These are phyloP conservation scores for Lathyrus sativus DNA, from an alignment of 306 rosid genomes.

Conservation along the genomic window DNA sequence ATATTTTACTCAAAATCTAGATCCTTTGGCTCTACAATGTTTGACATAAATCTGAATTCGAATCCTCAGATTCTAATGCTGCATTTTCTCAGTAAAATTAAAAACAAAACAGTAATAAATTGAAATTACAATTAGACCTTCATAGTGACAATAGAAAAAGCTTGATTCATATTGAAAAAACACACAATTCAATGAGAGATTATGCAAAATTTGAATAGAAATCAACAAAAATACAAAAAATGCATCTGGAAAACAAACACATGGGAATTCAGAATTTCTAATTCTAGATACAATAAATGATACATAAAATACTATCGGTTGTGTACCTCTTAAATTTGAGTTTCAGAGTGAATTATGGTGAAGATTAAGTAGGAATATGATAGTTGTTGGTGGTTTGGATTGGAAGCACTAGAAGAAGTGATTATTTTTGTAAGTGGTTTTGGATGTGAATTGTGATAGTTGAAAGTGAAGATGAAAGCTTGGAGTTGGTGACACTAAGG, in stretches of 20 bases:
- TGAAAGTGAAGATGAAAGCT: conserved; percentile 56
- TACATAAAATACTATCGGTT: conserved; percentile 18
- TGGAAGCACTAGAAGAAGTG: conserved; percentile 49
- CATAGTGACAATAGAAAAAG: conserved; percentile 26
- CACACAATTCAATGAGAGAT: conserved; percentile 39
- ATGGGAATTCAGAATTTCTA: conserved; percentile 37
- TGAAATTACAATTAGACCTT: conserved; percentile 35
- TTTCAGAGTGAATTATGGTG: conserved; percentile 41
- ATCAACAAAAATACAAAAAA: neutral
- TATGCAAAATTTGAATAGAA: neutral
- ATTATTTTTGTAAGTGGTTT: conserved; percentile 39
- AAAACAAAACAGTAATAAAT: conserved; percentile 25
- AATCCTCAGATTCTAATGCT: conserved; percentile 31
- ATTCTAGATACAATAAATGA: conserved; percentile 20
- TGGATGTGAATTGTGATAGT: conserved; percentile 44
- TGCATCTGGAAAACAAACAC: conserved; percentile 32
- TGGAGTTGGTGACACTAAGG: conserved; percentile 58
- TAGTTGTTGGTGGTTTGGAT: conserved; percentile 47
- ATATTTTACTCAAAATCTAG: conserved; percentile 7
- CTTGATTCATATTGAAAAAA: conserved; percentile 28
- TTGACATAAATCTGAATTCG: conserved; percentile 33
- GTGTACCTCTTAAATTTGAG: conserved; percentile 42
- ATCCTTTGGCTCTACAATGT: neutral
- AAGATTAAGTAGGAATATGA: conserved; percentile 36
- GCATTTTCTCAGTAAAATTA: conserved; percentile 17